These are phyloP conservation scores for Prunus padus DNA, from an alignment of 306 rosid genomes.

Conservation along the genomic window DNA sequence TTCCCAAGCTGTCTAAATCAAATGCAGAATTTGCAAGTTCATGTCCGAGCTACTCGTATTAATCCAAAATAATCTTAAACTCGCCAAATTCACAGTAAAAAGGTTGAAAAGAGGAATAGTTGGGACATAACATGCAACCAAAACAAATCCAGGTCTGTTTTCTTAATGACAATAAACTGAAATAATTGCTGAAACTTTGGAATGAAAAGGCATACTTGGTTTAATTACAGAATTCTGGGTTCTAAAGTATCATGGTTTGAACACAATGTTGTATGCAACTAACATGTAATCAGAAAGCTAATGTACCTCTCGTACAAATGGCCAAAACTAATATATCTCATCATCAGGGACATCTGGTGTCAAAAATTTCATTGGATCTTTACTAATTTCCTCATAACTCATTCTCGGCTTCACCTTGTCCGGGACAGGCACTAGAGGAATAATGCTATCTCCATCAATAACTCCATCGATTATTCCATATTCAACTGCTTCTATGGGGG, in stretches of 20 bases:
- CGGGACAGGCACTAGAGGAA: constrained; percentile 80
- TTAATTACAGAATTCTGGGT: constrained; percentile 16
- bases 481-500: constrained; percentile 95
- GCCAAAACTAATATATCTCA: constrained; percentile 63
- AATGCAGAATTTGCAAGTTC: background rate
- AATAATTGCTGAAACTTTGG: constrained; percentile 2
- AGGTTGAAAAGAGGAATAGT: no score
- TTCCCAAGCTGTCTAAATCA: no score
- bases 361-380: constrained; percentile 65
- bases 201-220: constrained; percentile 7
- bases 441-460: constrained; percentile 70
- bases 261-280: constrained; percentile 7
- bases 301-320: constrained; percentile 9
- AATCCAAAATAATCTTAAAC: no score
- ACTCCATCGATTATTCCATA: constrained; percentile 90
- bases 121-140: no score
- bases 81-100: no score
- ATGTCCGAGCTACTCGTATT: no score
- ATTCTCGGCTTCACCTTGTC: constrained; percentile 58
- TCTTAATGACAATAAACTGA: background rate
- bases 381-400: constrained; percentile 50
- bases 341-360: constrained; percentile 82
- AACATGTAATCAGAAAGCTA: constrained; percentile 19
- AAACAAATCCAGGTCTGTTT: no score
- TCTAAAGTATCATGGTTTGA: constrained; percentile 8